Evolutionary conservation across 192 early-diverging fungal species (phyloP).

Genomic region (Haplosporangium gracile): DNA sequence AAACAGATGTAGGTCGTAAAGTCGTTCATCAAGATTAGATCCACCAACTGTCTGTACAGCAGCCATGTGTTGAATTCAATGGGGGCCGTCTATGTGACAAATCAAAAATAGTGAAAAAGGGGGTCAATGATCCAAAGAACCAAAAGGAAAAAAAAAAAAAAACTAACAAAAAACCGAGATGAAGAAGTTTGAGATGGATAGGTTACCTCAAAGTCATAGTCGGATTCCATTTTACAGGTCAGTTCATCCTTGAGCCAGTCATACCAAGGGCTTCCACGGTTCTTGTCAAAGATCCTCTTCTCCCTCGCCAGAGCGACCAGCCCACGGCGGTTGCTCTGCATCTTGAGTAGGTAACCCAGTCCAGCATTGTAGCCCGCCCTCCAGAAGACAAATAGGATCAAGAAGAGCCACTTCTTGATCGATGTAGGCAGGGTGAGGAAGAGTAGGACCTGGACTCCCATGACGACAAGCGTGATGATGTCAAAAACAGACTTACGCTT

Average conservation of each 20-base stretch:
- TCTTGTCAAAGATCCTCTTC: conserved; percentile 75
- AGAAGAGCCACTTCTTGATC: conserved; percentile 69
- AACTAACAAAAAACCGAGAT: background rate
- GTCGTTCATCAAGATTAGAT: conserved; percentile 94
- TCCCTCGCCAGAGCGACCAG: conserved; percentile 79
- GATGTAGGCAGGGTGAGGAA: conserved; percentile 72
- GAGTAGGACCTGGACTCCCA: conserved; percentile 72
- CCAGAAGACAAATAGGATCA: conserved; percentile 88
- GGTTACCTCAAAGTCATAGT: conserved; percentile 82
- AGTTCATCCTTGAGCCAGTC: conserved; percentile 75
- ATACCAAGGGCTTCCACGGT: conserved; percentile 65
- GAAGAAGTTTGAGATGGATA: background rate
- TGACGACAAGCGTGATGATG: conserved; percentile 70
- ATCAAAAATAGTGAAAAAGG: background rate
- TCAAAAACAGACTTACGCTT: conserved; percentile 83
- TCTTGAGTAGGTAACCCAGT: conserved; percentile 83
- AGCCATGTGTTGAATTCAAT: conserved; percentile 98
- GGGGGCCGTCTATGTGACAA: conserved; percentile 70
- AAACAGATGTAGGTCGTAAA: conserved; percentile 87
- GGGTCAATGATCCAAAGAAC: background rate
- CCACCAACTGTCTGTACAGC: conserved; percentile 92
- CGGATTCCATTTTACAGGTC: conserved; percentile 81
- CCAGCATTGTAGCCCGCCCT: conserved; percentile 88
- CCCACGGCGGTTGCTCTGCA: conserved; percentile 80
- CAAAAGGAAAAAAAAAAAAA: background rate